A percentile compares a stretch with the other conserved stretches of the same genome.
phyloP scores from a whole-genome alignment of 352 stramenopile genomes.

The Phytopythium mirpurense region DNA sequence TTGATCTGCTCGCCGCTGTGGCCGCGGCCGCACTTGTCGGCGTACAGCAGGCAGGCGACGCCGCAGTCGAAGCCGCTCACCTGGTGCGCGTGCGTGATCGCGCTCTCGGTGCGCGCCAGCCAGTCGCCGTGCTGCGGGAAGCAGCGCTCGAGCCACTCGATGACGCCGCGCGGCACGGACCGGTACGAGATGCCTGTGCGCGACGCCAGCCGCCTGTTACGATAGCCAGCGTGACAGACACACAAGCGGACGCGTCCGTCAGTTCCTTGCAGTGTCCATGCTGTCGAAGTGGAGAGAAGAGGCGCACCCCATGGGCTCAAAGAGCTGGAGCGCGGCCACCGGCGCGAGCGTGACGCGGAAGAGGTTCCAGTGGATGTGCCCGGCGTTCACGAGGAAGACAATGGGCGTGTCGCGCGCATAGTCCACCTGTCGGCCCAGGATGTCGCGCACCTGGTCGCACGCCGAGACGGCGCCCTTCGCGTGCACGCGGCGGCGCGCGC shows the following conservation, averaged over 20 bases:
- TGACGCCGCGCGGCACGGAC: constrained; percentile 68
- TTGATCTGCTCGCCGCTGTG: constrained; percentile 58
- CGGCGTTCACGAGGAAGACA: constrained; percentile 82
- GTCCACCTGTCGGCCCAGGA: constrained; percentile 61
- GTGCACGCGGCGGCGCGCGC: constrained; percentile 8
- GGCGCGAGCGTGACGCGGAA: constrained; percentile 74
- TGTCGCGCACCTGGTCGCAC: constrained; percentile 50
- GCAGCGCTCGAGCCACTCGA: constrained; percentile 81
- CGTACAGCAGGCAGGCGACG: constrained; percentile 84
- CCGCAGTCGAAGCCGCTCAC: constrained; percentile 88
- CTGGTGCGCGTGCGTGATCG: constrained; percentile 83
- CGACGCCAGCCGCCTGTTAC: constrained; percentile 39
- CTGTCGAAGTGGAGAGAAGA: too few relatives aligned
- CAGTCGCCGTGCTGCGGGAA: constrained; percentile 63
- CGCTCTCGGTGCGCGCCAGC: constrained; percentile 50
- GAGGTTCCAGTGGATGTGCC: constrained; percentile 86
- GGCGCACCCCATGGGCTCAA: constrained; percentile 82
- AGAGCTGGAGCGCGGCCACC: constrained; percentile 72
- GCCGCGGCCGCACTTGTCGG: constrained; percentile 74
- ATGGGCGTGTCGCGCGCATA: constrained; percentile 49
- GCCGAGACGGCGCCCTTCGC: constrained; percentile 5
- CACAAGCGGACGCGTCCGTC: too few relatives aligned
- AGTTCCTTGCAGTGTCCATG: too few relatives aligned
- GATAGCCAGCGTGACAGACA: too few relatives aligned
- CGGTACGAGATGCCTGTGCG: constrained; percentile 61